Evolutionary conservation across 2,329 filamentous ascomycete species (phyloP).

Genomic region (Blastomyces gilchristii): DNA sequence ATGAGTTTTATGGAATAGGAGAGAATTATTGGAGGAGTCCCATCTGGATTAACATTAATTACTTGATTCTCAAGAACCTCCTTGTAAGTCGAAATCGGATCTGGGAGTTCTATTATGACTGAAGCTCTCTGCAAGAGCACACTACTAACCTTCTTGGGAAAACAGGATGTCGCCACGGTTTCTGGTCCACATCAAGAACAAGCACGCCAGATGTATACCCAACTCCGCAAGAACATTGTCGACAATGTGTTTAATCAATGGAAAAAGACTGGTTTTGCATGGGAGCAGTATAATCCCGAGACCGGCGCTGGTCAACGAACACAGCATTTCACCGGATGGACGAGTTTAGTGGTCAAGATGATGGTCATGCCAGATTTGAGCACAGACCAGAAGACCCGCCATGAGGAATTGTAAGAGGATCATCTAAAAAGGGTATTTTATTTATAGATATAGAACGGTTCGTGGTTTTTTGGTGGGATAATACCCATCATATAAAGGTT

Average conservation of each 20-base stretch:
- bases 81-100: conserved; percentile 50
- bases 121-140: neutral
- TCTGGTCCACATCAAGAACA: conserved; percentile 57
- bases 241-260: conserved; percentile 81
- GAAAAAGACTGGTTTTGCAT: conserved; percentile 87
- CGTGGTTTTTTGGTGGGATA: neutral
- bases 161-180: conserved; percentile 52
- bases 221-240: conserved; percentile 72
- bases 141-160: conserved; percentile 9
- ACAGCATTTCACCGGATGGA: conserved; percentile 98
- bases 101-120: neutral
- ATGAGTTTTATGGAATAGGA: conserved; percentile 72
- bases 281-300: conserved; percentile 96
- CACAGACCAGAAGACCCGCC: conserved; percentile 22
- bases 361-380: conserved; percentile 79
- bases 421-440: conserved; percentile 8
- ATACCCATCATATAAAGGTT: conserved; percentile 1
- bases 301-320: conserved; percentile 89
- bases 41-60: conserved; percentile 95
- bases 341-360: conserved; percentile 93
- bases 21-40: conserved; percentile 98
- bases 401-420: conserved; percentile 41
- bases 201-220: conserved; percentile 63
- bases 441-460: conserved; percentile 8
- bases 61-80: conserved; percentile 69